These are phyloP conservation scores for Ascochyta koolunga DNA, from an alignment of 2,329 filamentous ascomycete genomes.

Conservation along the genomic window DNA sequence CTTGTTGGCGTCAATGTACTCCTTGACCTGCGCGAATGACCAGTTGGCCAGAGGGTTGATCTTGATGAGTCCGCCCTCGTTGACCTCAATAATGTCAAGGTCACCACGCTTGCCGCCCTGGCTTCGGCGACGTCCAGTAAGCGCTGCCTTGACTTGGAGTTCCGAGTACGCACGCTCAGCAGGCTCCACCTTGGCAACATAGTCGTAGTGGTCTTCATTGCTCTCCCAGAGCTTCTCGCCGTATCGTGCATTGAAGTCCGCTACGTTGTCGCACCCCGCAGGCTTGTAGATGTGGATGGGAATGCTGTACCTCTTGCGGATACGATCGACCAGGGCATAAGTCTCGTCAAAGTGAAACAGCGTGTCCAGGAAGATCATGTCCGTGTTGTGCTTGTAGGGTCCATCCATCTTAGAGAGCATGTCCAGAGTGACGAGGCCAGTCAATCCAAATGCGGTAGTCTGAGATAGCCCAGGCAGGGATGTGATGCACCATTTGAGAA, in stretches of 20 bases:
- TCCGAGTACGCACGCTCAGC: conserved; percentile 89
- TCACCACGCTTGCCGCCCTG: conserved; percentile 92
- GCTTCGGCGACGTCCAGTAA: conserved; percentile 88
- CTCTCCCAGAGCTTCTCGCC: conserved; percentile 84
- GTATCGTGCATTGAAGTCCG: conserved; percentile 81
- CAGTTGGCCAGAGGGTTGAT: conserved; percentile 97
- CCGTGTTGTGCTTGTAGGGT: conserved; percentile 60
- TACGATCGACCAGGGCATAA: conserved; percentile 63
- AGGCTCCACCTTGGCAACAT: conserved; percentile 96
- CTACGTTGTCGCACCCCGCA: conserved; percentile 71
- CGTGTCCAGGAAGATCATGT: conserved; percentile 62
- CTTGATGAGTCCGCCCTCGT: conserved; percentile 91
- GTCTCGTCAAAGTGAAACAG: conserved; percentile 60
- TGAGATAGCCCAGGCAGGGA: conserved; percentile 83
- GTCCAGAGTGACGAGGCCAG: conserved; percentile 60
- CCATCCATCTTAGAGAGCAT: conserved; percentile 76
- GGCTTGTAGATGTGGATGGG: conserved; percentile 91
- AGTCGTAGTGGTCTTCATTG: conserved; percentile 92
- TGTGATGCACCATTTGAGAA: conserved; percentile 89
- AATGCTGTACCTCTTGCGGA: conserved; percentile 76
- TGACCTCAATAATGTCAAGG: conserved; percentile 89
- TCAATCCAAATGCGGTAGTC: conserved; percentile 59
- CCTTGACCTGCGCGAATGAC: conserved; percentile 87
- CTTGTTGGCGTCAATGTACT: conserved; percentile 82
- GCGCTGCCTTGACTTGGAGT: conserved; percentile 83